Base-by-base conservation (phyloP, 2,329 filamentous ascomycete species). In the Pseudogymnoascus sp. region DNA sequence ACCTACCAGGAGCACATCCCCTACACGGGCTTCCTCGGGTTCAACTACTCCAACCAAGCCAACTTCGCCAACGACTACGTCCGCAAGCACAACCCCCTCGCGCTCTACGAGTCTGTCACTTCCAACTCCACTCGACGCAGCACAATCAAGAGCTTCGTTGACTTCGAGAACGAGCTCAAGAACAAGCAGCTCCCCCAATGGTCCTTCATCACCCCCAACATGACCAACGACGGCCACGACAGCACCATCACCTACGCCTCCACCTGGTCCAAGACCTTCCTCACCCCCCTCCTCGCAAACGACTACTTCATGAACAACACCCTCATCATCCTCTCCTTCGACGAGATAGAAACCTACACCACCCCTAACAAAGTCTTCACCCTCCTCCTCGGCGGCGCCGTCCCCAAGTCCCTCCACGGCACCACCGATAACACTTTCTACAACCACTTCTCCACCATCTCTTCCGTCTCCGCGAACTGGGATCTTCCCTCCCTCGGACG, bases 181-280 rank as follows among this genome's bases (percentile, higher is more conserved):
- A 77, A 77, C 47, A 75, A 84, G 65, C 73, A 75, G 7, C 77
- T 90, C 10, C 87, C 87, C 2, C 87, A 90, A 72, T 89, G 85
- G 75, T 79, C 82, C 40, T 84, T 85, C 72, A 81, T 86, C 73
- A 81, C 81, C 0, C 85, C 84, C 0, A 82, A 87, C 72, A 85
- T 86, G 83, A 79, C 84, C 56, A 82, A 84, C 66, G 84, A 89
- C 69, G 88, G 85, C 12, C 87, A 90, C 68, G 75, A 85, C 68
- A 80, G 79, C 2, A 78, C 77, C 3, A 76, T 85, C 8, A 77
- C 77, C n/a, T 77, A 75, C 56, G 80, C 82, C 2, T 78, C 80
- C 1, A 71, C 75, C 2, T 85, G 82, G 82, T 77, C 77, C 18
- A 76, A 77, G 56, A 73, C 73, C 61, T 84, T 85, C 71, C 73